Evolutionary conservation across 1,139 yeast genomes (phyloP), one percentile per base, ranked within the genome.

Genomic region (Arxiozyma slooffiae): DNA sequence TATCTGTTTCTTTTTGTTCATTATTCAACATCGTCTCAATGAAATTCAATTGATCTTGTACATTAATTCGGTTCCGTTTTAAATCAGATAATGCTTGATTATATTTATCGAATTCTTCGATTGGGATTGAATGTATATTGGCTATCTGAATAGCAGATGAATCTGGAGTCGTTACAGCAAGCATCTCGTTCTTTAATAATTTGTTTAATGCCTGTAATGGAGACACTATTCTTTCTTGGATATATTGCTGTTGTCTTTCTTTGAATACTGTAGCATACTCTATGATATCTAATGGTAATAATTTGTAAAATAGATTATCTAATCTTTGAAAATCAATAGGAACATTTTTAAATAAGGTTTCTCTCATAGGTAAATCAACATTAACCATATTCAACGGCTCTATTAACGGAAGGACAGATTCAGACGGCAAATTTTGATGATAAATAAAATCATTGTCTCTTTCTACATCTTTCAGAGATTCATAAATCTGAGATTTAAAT

Each of bases 371-470:
- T 18, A 41, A 14, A 24, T 41, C 43, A 8, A 38, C 26, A 37
- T 78, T 78, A 0, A 83, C 87, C 74, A 85, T 78, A 7, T 76
- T 65, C 0, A 79, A 81, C 0, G 78, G 75, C 0, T 69, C 63
- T 4, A 82, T 69, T 0, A 71, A 62, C 1, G 78, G 62, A 1
- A n/a, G n/a, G n/a, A 79, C 71, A 5, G 82, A 60, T 1, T 73
- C 71, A 0, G 66, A 56, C 3, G 95, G 95, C 0, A 88, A 81
- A 0, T 72, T 67, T 55, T 84, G 81, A 45, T 85, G 67, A 65
- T 87, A 87, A 5, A 89, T 81, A 59, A 88, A 71, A 60, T 87
- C 92, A 62, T 89, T 89, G 57, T 89, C 96, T 58, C 81, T 77
- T 57, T 85, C 89, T 0, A 90, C 80, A 1, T 76, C 70, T 17